Evolutionary conservation across 2,329 filamentous ascomycete species (phyloP).

Genomic region (Coleophoma crateriformis): DNA sequence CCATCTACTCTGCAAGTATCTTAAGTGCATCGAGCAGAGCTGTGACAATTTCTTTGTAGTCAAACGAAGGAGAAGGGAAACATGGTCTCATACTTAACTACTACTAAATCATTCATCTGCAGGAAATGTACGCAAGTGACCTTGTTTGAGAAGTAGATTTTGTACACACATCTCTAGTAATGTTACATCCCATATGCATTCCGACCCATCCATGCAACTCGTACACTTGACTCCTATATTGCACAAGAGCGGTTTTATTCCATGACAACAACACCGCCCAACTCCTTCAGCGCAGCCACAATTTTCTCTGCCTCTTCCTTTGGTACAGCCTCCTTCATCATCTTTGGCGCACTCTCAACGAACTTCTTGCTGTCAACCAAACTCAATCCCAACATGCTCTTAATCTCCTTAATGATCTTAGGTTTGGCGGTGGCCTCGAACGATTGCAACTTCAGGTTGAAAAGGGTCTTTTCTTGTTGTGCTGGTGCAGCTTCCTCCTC

Average conservation of each 20-base stretch:
- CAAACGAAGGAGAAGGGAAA: no score
- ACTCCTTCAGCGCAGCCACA: constrained; percentile 84
- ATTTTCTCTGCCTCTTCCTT: constrained; percentile 99
- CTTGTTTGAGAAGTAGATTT: constrained; percentile 15
- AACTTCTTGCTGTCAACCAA: constrained; percentile 99
- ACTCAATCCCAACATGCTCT: constrained; percentile 88
- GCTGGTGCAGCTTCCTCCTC: constrained; percentile 86
- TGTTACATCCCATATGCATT: constrained; percentile 21
- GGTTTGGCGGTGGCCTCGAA: constrained; percentile 89
- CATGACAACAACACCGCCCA: constrained; percentile 86
- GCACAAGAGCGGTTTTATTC: constrained; percentile 52
- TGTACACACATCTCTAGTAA: constrained; percentile 27
- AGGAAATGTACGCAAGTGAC: no score
- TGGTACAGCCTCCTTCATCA: constrained; percentile 97
- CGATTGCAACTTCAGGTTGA: constrained; percentile 88
- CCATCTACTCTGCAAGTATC: no score
- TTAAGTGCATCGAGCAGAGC: no score
- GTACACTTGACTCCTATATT: constrained; percentile 11
- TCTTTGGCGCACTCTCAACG: constrained; percentile 94
- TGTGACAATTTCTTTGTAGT: no score
- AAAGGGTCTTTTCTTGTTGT: constrained; percentile 93
- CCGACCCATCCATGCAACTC: constrained; percentile 10
- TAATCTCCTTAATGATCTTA: constrained; percentile 99
- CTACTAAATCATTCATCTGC: no score
- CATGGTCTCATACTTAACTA: no score